phyloP scores from a whole-genome alignment of 73 alveolate species.

The Paraurostyla sp. region DNA sequence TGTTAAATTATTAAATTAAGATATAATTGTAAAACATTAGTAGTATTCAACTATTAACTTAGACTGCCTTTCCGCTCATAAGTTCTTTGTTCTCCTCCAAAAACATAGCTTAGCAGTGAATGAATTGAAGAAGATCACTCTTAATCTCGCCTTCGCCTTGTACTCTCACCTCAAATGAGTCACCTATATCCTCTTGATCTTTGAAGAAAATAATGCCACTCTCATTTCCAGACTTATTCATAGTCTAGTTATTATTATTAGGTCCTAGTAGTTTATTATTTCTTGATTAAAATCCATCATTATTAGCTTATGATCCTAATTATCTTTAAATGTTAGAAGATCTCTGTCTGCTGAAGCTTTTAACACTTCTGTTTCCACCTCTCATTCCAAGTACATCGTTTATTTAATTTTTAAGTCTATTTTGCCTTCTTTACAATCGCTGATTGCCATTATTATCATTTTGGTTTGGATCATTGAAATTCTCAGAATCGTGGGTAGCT shows the following conservation, averaged over 20 bases:
- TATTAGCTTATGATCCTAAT: conserved; percentile 4
- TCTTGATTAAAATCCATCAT: not conserved
- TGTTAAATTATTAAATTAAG: no score
- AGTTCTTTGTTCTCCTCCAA: conserved; percentile 29
- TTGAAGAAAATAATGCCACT: conserved; percentile 32
- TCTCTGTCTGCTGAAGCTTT: not conserved
- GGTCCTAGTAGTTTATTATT: no score
- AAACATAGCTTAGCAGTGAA: conserved; percentile 37
- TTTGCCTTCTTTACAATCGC: not conserved
- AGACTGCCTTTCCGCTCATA: not conserved
- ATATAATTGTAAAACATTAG: no score
- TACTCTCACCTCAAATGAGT: conserved; percentile 50
- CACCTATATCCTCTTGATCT: conserved; percentile 22
- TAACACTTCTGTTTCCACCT: not conserved
- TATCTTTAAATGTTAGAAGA: not conserved
- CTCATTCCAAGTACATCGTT: not conserved
- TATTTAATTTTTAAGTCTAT: not conserved
- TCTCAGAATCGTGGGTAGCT: conserved; percentile 10
- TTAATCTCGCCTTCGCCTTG: conserved; percentile 22
- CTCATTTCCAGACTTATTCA: conserved; percentile 3
- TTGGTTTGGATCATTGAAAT: no score
- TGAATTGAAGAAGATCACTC: conserved; percentile 36
- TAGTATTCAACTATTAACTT: no score
- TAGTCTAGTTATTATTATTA: no score
- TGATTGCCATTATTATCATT: no score